Evolutionary conservation across 2,329 filamentous ascomycete genomes (phyloP), one percentile per base, ranked within the genome.

Genomic region (Cladophialophora carrionii): DNA sequence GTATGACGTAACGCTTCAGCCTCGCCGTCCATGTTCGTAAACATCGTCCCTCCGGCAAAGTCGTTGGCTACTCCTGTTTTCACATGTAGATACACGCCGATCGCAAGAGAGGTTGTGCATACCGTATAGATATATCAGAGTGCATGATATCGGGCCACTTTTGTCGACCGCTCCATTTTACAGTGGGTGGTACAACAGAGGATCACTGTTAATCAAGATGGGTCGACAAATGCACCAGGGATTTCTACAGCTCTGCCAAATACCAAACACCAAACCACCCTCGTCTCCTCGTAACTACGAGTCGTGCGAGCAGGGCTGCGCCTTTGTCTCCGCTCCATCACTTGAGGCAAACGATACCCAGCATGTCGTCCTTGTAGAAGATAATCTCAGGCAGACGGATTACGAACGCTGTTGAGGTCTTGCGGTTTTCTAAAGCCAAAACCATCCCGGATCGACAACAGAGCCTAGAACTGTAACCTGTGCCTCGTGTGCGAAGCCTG

Each of bases 1-100:
- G 20, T 26, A 26, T 51, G 48, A 51, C 48, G 48, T 51, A 51
- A 51, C 24, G 3, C 20, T 51, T 51, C 48, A 51, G 48, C 48
- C 48, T 51, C 22, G 48, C 14, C 14, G 6, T 7, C 9, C 48
- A 51, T 9, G 20, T 51, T 29, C 26, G 6, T 2, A 20, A 51
- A 10, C 9, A 20, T 26, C 3, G 9, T 29, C 26, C 26, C 6
- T 29, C 6, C 26, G 6, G 6, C 26, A 29, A 29, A 29, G 22
- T 14, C 8, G 20, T 26, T 14, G 8, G 9, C 5, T 22, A 3
- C 48, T 29, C 17, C 37, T 17, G 6, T 41, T 6, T 37, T 14
- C 37, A 17, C 14, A 2, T n/a, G 37, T n/a, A n/a, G 6, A n/a
- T n/a, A 43, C 37, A 43, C 6, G 14, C 37, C 1, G 5, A 5